These are phyloP conservation scores for Jacaranda copaia DNA, from an alignment of 257 asterid species.

Conservation along the genomic window DNA sequence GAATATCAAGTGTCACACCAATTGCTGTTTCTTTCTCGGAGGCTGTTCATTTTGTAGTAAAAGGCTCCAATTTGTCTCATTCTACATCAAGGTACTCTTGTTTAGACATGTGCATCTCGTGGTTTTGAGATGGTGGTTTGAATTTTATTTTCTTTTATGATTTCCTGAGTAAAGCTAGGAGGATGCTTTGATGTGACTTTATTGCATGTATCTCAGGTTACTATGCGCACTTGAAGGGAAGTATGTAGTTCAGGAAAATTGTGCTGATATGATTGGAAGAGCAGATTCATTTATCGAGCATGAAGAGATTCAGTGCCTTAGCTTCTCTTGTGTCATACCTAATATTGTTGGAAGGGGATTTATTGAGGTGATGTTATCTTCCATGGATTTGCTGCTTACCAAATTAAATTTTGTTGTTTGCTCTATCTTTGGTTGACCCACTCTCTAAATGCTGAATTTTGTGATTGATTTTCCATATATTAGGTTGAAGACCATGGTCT, in stretches of 20 bases:
- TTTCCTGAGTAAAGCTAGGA: conserved; percentile 1
- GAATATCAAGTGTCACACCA: conserved; percentile 78
- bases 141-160: conserved; percentile 12
- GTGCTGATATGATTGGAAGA: conserved; percentile 54
- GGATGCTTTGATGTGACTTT: conserved; percentile 25
- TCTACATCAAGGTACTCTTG: conserved; percentile 75
- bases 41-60: conserved; percentile 70
- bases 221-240: conserved; percentile 83
- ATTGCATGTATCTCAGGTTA: conserved; percentile 53
- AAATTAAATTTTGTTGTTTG: not conserved
- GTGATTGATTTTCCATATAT: not conserved
- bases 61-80: conserved; percentile 70
- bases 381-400: not conserved
- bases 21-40: conserved; percentile 82
- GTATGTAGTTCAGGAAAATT: conserved; percentile 66
- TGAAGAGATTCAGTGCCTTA: conserved; percentile 64
- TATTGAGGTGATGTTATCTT: conserved; percentile 67
- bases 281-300: conserved; percentile 56
- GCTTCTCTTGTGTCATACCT: conserved; percentile 76
- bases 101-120: conserved; percentile 18
- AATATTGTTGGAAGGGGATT: conserved; percentile 87
- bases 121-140: conserved; percentile 27
- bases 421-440: not conserved
- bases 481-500: conserved; percentile 89
- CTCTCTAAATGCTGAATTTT: conserved; percentile 22